A percentile compares a stretch with the other conserved stretches of the same genome.
Conservation (phyloP, 306 rosid genomes). For the Prunus mongolica region DNA sequence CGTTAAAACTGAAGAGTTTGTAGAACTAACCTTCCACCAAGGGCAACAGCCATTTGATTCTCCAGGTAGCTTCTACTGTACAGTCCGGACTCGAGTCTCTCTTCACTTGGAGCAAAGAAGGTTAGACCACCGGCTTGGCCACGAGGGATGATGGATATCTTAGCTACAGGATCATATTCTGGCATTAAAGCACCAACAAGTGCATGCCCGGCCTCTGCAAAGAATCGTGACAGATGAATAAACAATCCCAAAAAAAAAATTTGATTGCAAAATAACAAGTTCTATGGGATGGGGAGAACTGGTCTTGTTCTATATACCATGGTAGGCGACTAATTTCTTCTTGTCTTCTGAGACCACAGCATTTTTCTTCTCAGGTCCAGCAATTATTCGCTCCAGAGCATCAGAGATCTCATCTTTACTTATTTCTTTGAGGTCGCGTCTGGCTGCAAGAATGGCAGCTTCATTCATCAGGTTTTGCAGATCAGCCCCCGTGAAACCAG, state of each 20-base stretch:
- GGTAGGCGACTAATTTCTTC: conserved; percentile 90
- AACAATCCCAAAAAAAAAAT: not conserved
- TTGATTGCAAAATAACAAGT: not conserved
- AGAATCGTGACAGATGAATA: not conserved
- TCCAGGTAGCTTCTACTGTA: conserved; percentile 99
- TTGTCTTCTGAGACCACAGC: conserved; percentile 96
- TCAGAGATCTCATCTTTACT: conserved; percentile 98
- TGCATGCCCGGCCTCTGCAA: conserved; percentile 98
- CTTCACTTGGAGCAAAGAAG: conserved; percentile 66
- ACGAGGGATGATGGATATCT: conserved; percentile 95
- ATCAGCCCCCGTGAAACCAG: conserved; percentile 87
- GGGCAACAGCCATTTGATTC: conserved; percentile 99
- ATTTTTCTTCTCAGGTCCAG: conserved; percentile 98
- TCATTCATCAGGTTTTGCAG: conserved; percentile 93
- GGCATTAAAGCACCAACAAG: conserved; percentile 71
- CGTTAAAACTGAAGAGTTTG: not conserved
- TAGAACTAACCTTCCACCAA: conserved; percentile 54
- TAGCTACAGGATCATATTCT: conserved; percentile 78
- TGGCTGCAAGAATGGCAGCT: conserved; percentile 98
- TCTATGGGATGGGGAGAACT: not conserved
- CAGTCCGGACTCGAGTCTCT: conserved; percentile 67
- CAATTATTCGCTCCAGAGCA: conserved; percentile 94
- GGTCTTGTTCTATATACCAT: conserved; percentile 29
- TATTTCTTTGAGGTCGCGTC: conserved; percentile 97
- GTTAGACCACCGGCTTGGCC: conserved; percentile 77